Evolutionary conservation across 2,329 filamentous ascomycete genomes (phyloP), one percentile per base, ranked within the genome.

Genomic region (Colletotrichum spinosum): DNA sequence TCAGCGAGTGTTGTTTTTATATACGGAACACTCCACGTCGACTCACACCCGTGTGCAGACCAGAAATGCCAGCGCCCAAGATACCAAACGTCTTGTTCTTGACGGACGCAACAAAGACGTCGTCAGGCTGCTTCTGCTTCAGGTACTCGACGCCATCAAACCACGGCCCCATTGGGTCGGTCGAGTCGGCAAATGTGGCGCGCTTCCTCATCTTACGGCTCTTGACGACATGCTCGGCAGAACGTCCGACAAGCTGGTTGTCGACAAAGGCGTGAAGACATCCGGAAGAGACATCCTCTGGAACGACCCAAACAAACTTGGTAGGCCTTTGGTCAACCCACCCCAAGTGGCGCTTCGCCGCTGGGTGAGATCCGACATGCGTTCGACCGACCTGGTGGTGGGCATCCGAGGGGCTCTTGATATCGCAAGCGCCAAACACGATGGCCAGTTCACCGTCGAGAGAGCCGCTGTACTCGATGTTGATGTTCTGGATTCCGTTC

Each of bases 41-140:
- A 62, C 66, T 54, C 35, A 68, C 66, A 49, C 74, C 76, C 3
- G 77, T 78, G 50, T 67, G 67, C 48, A 68, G 70, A 0, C 73
- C 74, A 25, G 74, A 73, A 62, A 82, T 78, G 5, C 79, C 79
- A 5, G 74, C 79, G 0, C 79, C 79, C 2, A 81, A 15, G 11
- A 81, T 80, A 9, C 67, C 71, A 49, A 74, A 70, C 1, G 67
- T 68, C 60, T 73, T 73, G 11, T 69, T 69, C 50, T 73, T 73
- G 8, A 68, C 62, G 0, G 70, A 60, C 2, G 68, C 42, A 7
- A 72, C 71, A n/a, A 72, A 70, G 0, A 56, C 15, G 2, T 71
- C 67, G 25, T 69, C 69, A 0, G 70, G 69, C 4, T 73, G 69
- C 45, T 72, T 73, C 15, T 72, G 66, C 12, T 72, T 67, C 8